phyloP scores from a whole-genome alignment of 208 protist genomes.

The Strigomonas culicis region DNA sequence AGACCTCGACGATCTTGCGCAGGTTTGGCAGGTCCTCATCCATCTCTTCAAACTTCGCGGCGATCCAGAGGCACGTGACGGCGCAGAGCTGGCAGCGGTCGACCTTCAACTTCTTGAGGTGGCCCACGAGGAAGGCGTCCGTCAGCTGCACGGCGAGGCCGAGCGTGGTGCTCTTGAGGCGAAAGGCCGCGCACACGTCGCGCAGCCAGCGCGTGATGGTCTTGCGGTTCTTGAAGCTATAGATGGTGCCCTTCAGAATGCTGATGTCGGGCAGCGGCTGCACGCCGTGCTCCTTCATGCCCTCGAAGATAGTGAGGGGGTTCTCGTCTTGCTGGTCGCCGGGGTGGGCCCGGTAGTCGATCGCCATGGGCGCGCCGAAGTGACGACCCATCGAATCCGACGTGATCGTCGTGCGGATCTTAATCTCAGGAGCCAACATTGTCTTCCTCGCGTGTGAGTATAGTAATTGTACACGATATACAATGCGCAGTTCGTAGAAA shows the following conservation, averaged over 20 bases:
- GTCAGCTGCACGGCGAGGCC: conserved; percentile 80
- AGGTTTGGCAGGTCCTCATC: conserved; percentile 57
- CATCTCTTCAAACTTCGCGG: conserved; percentile 86
- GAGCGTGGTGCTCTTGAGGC: conserved; percentile 77
- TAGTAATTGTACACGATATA: too few species aligned
- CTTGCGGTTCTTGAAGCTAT: conserved; percentile 78
- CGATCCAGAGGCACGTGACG: conserved; percentile 72
- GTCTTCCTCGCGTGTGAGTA: not conserved
- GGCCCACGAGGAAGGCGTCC: conserved; percentile 61
- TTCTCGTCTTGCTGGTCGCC: conserved; percentile 50
- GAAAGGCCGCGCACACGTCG: conserved; percentile 72
- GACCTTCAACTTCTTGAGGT: conserved; percentile 49
- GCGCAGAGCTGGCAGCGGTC: conserved; percentile 77
- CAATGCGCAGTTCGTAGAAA: too few species aligned
- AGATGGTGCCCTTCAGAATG: conserved; percentile 72
- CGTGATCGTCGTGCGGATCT: conserved; percentile 68
- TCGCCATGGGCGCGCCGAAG: conserved; percentile 56
- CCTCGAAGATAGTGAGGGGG: conserved; percentile 52
- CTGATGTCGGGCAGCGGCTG: conserved; percentile 60
- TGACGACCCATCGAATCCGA: conserved; percentile 53
- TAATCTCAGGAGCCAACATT: conserved; percentile 22
- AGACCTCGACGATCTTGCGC: conserved; percentile 70
- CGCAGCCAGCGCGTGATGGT: conserved; percentile 82
- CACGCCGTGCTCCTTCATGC: conserved; percentile 67
- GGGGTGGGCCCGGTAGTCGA: conserved; percentile 75